Evolutionary conservation across 768 basidiomycete species (phyloP).

Genomic region (Gyrodon lividus): DNA sequence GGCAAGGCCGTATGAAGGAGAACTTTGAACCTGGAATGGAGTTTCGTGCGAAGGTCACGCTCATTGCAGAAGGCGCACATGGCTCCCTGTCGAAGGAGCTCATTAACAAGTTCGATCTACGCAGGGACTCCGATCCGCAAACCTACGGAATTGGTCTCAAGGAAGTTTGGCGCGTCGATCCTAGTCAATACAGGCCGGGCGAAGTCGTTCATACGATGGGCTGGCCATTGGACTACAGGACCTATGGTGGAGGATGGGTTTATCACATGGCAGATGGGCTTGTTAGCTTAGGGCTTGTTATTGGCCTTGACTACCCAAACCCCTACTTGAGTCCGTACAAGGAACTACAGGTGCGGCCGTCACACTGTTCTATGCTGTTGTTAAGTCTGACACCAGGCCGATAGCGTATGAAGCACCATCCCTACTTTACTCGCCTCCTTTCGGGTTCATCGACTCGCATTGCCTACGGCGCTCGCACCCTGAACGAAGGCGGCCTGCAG

Average conservation of each 20-base stretch:
- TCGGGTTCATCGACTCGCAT: conserved; percentile 71
- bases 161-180: conserved; percentile 92
- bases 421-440: conserved; percentile 81
- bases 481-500: conserved; percentile 94
- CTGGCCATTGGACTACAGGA: conserved; percentile 81
- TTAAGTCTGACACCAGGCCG: conserved; percentile 4
- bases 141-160: conserved; percentile 96
- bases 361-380: neutral
- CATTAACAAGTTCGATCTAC: conserved; percentile 69
- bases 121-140: conserved; percentile 72
- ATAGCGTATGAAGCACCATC: conserved; percentile 94
- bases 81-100: conserved; percentile 85
- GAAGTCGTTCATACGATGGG: conserved; percentile 93
- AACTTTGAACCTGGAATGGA: conserved; percentile 96
- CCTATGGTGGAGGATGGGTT: conserved; percentile 85
- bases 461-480: conserved; percentile 84
- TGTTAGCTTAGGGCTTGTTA: conserved; percentile 86
- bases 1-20: conserved; percentile 71
- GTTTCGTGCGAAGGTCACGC: conserved; percentile 87
- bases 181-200: conserved; percentile 56
- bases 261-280: conserved; percentile 96
- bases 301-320: conserved; percentile 93
- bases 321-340: conserved; percentile 90
- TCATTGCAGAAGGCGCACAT: conserved; percentile 94
- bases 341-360: conserved; percentile 76